A percentile compares a stretch with the other conserved stretches of the same genome.
Evolutionary conservation across 129 eudicot genomes (phyloP).

Genomic region (Flaveria robusta): DNA sequence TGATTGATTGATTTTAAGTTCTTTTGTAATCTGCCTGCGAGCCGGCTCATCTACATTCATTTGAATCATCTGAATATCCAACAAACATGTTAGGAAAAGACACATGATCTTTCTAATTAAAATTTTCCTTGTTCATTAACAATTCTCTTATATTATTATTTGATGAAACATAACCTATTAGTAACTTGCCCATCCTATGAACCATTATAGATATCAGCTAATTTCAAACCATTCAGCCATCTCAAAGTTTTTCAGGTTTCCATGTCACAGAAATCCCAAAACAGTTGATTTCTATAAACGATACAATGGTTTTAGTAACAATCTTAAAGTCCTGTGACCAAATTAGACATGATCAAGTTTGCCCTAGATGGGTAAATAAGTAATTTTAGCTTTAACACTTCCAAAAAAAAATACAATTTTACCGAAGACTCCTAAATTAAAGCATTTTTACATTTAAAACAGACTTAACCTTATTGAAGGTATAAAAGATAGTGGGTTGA

Average conservation of each 20-base stretch:
- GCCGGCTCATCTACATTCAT: conserved; percentile 80
- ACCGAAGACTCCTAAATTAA: not conserved
- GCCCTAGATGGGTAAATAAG: not conserved
- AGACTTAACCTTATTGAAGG: conserved; percentile 14
- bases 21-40: conserved; percentile 74
- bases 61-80: conserved; percentile 70
- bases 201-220: not conserved
- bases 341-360: not conserved
- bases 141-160: not conserved
- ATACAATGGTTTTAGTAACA: conserved; percentile 6
- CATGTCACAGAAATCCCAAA: not conserved
- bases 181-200: not conserved
- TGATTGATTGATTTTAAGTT: conserved; percentile 95
- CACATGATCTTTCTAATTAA: not conserved
- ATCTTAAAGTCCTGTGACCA: too few relatives aligned
- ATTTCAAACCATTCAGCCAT: not conserved
- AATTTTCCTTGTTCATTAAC: not conserved
- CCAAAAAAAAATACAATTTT: not conserved
- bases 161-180: not conserved
- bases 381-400: not conserved
- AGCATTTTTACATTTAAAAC: not conserved
- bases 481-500: not conserved
- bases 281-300: not conserved
- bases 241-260: not conserved
- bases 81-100: conserved; percentile 14